A percentile compares a stretch with the other conserved stretches of the same genome.
phyloP scores from a whole-genome alignment of 371 early-diverging fungal genomes.

The Syncephalastrum monosporum region DNA sequence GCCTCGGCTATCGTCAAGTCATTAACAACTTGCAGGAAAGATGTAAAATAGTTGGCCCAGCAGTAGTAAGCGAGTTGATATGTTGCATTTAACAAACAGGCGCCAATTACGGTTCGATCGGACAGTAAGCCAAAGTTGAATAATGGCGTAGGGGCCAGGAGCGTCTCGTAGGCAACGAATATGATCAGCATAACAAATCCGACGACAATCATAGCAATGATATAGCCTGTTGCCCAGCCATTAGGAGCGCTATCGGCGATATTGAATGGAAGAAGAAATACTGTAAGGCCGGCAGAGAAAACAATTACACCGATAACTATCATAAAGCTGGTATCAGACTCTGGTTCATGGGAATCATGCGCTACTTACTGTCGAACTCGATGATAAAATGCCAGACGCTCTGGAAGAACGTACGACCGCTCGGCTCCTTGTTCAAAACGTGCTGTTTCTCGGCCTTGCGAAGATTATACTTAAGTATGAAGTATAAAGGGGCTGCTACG shows the following conservation, averaged over 20 bases:
- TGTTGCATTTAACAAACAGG: slow-evolving; percentile 17
- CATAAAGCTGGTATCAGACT: not conserved
- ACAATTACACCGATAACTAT: slow-evolving; percentile 15
- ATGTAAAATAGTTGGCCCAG: slow-evolving; percentile 15
- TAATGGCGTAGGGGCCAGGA: slow-evolving; percentile 10
- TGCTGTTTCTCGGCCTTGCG: slow-evolving; percentile 16
- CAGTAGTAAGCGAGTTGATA: slow-evolving; percentile 19
- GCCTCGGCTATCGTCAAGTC: slow-evolving; percentile 12
- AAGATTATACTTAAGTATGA: slow-evolving; percentile 15
- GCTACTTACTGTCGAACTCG: slow-evolving; percentile 17
- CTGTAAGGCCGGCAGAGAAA: slow-evolving; percentile 17
- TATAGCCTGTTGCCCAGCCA: slow-evolving; percentile 18
- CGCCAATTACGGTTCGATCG: slow-evolving; percentile 18
- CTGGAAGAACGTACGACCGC: slow-evolving; percentile 3
- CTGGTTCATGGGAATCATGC: not conserved
- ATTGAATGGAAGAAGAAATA: slow-evolving; percentile 18
- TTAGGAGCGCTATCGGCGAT: slow-evolving; percentile 18
- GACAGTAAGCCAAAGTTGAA: slow-evolving; percentile 9
- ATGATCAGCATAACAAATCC: slow-evolving; percentile 14
- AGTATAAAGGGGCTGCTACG: slow-evolving; percentile 18
- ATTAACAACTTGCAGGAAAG: slow-evolving; percentile 18
- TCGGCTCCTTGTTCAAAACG: slow-evolving; percentile 5
- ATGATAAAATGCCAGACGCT: slow-evolving; percentile 9
- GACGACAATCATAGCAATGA: slow-evolving; percentile 20
- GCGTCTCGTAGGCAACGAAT: slow-evolving; percentile 10